Evolutionary conservation across 805 yeast genomes (phyloP), one percentile per base, ranked within the genome.

Genomic region (Candida chauliodis): DNA sequence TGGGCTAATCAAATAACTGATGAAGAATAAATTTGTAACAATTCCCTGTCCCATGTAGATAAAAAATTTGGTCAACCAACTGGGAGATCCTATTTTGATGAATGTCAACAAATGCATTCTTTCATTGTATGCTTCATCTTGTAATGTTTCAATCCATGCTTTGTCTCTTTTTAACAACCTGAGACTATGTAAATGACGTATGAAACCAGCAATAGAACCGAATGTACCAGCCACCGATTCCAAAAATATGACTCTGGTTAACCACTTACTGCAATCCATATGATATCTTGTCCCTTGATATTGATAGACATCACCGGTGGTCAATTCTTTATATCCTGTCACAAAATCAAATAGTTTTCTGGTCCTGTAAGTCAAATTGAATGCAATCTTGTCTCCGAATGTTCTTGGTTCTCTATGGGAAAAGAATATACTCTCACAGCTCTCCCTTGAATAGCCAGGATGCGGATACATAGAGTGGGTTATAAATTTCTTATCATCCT

Each of bases 161-260:
- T 78, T 74, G 53, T 82, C 89, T 44, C 89, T 61, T 49, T 70
- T 69, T 47, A 83, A 62, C 34, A 79, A 55, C 47, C 90, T 36
- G 81, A 55, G 2, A 13, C 84, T 73, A 46, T 78, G 80, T 49
- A 82, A 66, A 53, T 83, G 89, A 41, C 89, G 71, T 29, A 82
- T 55, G 59, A 81, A 81, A 1, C 84, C 84, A 3, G 85, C 89
- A 33, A 79, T 84, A 69, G 80, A 75, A 7, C 90, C 89, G 1
- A 89, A 89, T n/a, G 82, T 85, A 6, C 87, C 88, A 3, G 90
- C 89, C 39, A 83, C 69, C 44, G 80, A 72, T 56, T 82, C 89
- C 47, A 82, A 66, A 48, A 82, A 79, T 25, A 83, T 75, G 38
- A 73, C 58, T 36, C 84, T 55, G 8, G 77, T 73, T 42, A 82